Conservation (phyloP, 192 early-diverging fungal species). For the Phycomyces nitens region DNA sequence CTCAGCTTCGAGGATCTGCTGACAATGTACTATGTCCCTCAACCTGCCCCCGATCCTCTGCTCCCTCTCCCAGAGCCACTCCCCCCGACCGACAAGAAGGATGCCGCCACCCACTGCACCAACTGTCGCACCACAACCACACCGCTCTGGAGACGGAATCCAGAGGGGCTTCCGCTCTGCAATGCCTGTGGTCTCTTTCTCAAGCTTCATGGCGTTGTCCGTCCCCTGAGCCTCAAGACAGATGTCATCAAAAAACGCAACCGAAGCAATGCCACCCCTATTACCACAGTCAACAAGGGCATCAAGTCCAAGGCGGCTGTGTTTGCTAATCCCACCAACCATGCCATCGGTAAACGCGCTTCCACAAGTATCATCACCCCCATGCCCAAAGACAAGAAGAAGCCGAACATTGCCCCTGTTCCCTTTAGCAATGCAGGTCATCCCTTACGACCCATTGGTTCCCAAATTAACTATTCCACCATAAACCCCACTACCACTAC, state of each 20-base stretch:
- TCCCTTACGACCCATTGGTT: too few species aligned
- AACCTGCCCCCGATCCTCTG: background rate
- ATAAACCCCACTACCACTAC: too few species aligned
- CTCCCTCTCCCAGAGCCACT: background rate
- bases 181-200: conserved; percentile 93
- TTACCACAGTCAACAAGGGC: background rate
- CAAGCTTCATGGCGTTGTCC: conserved; percentile 82
- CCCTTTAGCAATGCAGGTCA: too few species aligned
- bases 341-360: too few species aligned
- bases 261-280: conserved; percentile 39
- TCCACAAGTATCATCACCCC: too few species aligned
- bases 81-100: background rate
- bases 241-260: conserved; percentile 86
- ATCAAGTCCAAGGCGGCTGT: background rate
- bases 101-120: conserved; percentile 46
- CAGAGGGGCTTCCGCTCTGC: conserved; percentile 82
- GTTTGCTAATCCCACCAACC: background rate
- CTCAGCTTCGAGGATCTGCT: conserved; percentile 12
- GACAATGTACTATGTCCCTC: conserved; percentile 1
- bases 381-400: too few species aligned
- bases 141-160: conserved; percentile 83
- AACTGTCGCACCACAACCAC: conserved; percentile 86
- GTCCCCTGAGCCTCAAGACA: conserved; percentile 80
- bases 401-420: too few species aligned
- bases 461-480: too few species aligned